Evolutionary conservation across 2,329 filamentous ascomycete genomes (phyloP).

Genomic region (Clonostachys rhizophaga): DNA sequence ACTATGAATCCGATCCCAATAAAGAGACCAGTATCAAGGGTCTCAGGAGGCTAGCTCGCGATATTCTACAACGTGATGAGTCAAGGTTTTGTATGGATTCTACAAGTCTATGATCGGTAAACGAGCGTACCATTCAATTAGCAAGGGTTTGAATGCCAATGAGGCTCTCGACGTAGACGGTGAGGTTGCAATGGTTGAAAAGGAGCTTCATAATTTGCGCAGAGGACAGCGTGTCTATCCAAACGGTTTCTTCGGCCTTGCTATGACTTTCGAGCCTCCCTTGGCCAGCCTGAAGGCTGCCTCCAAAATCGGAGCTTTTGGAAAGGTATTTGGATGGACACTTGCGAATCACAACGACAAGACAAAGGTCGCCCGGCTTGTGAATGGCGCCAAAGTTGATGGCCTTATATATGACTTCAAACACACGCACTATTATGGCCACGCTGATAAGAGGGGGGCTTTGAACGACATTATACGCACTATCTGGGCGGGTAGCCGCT

Average conservation of each 20-base stretch:
- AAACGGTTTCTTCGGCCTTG: neutral
- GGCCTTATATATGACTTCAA: neutral
- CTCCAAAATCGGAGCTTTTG: neutral
- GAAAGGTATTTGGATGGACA: neutral
- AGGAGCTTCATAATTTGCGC: neutral
- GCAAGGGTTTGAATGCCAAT: neutral
- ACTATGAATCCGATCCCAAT: neutral
- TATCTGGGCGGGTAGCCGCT: no score
- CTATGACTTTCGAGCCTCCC: neutral
- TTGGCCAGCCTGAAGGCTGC: neutral
- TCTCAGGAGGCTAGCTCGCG: neutral
- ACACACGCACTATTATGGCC: neutral
- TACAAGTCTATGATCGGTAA: neutral
- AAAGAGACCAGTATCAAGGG: neutral
- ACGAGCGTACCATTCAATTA: neutral
- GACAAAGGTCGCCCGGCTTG: neutral
- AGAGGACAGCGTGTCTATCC: neutral
- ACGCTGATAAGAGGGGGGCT: neutral
- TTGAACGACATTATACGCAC: no score
- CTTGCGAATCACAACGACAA: neutral
- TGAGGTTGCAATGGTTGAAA: neutral
- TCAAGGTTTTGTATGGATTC: neutral
- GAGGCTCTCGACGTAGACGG: neutral
- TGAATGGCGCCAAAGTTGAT: neutral
- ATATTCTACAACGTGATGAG: neutral